Percentiles rank a stretch among this genome's conserved stretches.
These are phyloP conservation scores for Guadua angustifolia DNA, from an alignment of 176 grass and related monocot species.

Conservation along the genomic window DNA sequence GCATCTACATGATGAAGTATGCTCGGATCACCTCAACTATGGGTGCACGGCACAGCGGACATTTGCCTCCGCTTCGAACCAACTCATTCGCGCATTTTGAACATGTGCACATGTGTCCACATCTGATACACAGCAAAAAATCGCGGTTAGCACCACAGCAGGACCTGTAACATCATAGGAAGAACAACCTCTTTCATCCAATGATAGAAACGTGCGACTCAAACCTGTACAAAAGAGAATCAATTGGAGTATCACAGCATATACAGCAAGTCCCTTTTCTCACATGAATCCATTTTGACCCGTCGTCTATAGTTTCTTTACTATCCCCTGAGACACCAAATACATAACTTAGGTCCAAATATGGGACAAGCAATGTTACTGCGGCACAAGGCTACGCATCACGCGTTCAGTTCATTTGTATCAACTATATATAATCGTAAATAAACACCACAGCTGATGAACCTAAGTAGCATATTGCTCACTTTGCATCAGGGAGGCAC, in stretches of 20 bases:
- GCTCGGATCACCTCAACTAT: conserved; percentile 84
- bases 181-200: neutral
- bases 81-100: conserved; percentile 90
- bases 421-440: neutral
- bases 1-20: conserved; percentile 67
- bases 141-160: neutral
- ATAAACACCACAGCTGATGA: neutral
- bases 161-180: neutral
- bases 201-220: neutral
- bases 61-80: conserved; percentile 77
- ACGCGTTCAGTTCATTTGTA: neutral
- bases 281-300: conserved; percentile 85
- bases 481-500: neutral
- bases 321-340: conserved; percentile 54
- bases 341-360: neutral
- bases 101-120: conserved; percentile 99
- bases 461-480: neutral
- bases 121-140: conserved; percentile 48
- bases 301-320: conserved; percentile 68
- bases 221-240: conserved; percentile 95
- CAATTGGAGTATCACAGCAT: conserved; percentile 86
- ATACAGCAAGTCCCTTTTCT: conserved; percentile 90
- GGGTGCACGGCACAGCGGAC: conserved; percentile 89
- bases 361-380: neutral
- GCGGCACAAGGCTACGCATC: neutral